Evolutionary conservation across 305 asterid species (phyloP).

Genomic region (Fraxinus ornus): DNA sequence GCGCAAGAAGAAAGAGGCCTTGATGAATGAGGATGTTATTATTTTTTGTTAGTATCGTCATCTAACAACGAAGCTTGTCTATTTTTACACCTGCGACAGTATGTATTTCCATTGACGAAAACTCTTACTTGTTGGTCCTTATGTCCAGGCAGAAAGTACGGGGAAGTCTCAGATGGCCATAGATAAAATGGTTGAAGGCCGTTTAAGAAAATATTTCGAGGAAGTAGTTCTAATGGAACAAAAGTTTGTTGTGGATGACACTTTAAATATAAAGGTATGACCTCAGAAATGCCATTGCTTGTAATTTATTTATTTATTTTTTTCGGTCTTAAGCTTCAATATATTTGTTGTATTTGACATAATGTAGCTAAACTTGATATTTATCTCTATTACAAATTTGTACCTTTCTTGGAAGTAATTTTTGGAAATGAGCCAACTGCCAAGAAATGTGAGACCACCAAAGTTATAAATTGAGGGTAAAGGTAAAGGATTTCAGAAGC

Average conservation of each 20-base stretch:
- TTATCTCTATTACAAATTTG: neutral
- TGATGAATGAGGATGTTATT: conserved; percentile 5
- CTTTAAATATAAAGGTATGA: conserved; percentile 66
- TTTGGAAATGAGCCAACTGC: neutral
- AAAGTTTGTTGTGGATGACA: conserved; percentile 77
- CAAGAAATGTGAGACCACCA: conserved; percentile 3
- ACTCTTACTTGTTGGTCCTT: conserved; percentile 22
- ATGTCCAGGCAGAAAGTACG: conserved; percentile 75
- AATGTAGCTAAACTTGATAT: conserved; percentile 4
- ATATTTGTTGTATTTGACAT: neutral
- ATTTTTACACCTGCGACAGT: conserved; percentile 10
- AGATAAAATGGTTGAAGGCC: conserved; percentile 95
- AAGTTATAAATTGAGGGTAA: conserved; percentile 8
- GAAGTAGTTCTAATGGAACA: conserved; percentile 98
- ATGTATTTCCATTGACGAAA: conserved; percentile 2
- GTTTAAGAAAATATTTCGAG: conserved; percentile 83
- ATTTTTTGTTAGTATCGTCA: neutral
- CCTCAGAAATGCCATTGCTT: conserved; percentile 5
- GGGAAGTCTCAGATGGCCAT: conserved; percentile 86
- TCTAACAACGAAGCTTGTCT: conserved; percentile 18
- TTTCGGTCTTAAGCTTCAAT: conserved; percentile 12
- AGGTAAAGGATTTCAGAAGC: neutral
- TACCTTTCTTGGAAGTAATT: neutral
- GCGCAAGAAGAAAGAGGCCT: neutral
- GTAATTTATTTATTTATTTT: neutral